Evolutionary conservation across 1,139 yeast species (phyloP).

Genomic region (Geotrichum carabidarum): DNA sequence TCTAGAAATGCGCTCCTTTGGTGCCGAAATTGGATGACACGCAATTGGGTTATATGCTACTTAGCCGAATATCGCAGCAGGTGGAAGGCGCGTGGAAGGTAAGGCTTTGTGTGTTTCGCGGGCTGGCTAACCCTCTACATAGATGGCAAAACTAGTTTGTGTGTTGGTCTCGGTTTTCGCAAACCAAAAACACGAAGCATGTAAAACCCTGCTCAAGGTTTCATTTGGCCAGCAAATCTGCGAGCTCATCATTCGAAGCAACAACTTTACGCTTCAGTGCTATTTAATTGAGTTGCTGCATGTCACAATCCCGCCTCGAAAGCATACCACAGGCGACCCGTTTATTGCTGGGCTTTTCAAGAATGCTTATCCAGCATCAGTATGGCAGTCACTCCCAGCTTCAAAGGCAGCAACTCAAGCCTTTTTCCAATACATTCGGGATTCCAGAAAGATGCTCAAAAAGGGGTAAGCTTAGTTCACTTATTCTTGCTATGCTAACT

Average conservation of each 20-base stretch:
- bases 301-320: conserved; percentile 13
- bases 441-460: background rate
- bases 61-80: conserved; percentile 14
- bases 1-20: conserved; percentile 14
- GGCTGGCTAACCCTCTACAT: background rate
- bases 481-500: background rate
- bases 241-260: conserved; percentile 9
- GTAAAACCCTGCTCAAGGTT: conserved; percentile 13
- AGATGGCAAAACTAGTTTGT: conserved; percentile 19
- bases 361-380: conserved; percentile 6
- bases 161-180: conserved; percentile 9
- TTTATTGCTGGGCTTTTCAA: conserved; percentile 14
- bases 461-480: conserved; percentile 1
- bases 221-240: conserved; percentile 6
- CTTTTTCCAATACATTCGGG: conserved; percentile 5
- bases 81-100: conserved; percentile 19
- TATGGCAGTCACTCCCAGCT: conserved; percentile 15
- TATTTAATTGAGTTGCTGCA: conserved; percentile 15
- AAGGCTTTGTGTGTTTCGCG: background rate
- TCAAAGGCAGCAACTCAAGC: conserved; percentile 4
- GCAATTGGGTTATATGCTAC: conserved; percentile 10
- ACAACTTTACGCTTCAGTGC: conserved; percentile 16
- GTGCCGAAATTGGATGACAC: conserved; percentile 14
- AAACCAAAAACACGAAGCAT: conserved; percentile 16
- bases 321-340: conserved; percentile 14